Conservation (phyloP, 108 stramenopile species). For the Nitzschia sp. region DNA sequence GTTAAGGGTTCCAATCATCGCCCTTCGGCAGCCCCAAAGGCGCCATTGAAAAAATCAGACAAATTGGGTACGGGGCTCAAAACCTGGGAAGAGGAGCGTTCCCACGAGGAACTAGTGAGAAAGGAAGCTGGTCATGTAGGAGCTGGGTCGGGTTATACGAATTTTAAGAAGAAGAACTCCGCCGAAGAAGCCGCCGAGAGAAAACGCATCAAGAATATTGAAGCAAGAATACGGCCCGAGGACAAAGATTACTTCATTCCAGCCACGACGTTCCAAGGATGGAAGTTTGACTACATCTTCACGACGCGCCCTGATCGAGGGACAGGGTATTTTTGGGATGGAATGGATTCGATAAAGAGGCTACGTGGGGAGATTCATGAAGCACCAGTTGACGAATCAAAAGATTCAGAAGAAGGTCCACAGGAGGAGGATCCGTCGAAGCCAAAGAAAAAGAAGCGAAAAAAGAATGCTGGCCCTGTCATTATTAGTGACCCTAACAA, state of each 20-base stretch:
- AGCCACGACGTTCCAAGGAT: constrained; percentile 66
- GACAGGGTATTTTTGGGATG: constrained; percentile 92
- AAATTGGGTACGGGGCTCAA: constrained; percentile 61
- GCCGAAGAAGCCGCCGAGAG: constrained; percentile 45
- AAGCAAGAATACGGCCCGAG: constrained; percentile 67
- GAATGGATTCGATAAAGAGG: constrained; percentile 69
- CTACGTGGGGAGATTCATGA: constrained; percentile 35
- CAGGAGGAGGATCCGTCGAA: background rate
- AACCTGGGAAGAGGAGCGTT: constrained; percentile 72
- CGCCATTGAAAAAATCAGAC: constrained; percentile 77
- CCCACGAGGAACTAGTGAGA: constrained; percentile 59
- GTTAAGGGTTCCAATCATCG: background rate
- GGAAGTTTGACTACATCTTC: constrained; percentile 83
- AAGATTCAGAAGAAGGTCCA: background rate
- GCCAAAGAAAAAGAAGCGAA: constrained; percentile 55
- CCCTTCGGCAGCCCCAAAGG: constrained; percentile 53
- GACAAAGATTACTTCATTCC: constrained; percentile 65
- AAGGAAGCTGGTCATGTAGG: constrained; percentile 58
- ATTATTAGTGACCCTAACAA: constrained; percentile 63
- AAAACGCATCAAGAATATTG: constrained; percentile 57
- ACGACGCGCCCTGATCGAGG: constrained; percentile 65
- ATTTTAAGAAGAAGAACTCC: constrained; percentile 59
- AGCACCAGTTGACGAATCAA: background rate
- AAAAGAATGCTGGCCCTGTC: constrained; percentile 43
- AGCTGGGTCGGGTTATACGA: constrained; percentile 62